These are phyloP conservation scores for Anethum foeniculum DNA, from an alignment of 140 eudicot genomes.

Conservation along the genomic window DNA sequence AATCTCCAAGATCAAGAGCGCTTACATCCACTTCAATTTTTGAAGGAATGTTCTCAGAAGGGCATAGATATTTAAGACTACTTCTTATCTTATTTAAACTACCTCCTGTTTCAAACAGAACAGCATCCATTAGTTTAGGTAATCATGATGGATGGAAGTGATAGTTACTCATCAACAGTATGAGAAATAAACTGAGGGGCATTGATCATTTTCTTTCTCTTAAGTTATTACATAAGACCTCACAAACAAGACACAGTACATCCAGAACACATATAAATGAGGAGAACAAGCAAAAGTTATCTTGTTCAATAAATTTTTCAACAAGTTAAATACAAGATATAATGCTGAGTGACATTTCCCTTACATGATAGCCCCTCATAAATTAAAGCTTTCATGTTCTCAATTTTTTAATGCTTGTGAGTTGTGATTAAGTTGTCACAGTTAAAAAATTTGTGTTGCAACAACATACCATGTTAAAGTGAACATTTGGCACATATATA, in stretches of 20 bases:
- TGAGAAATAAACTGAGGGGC: not conserved
- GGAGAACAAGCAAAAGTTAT: not conserved
- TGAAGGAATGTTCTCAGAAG: constrained; percentile 75
- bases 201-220: not conserved
- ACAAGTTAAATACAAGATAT: not conserved
- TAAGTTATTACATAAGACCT: not conserved
- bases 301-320: too few species aligned
- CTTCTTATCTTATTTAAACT: constrained; percentile 45
- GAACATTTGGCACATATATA: not conserved
- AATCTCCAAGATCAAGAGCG: constrained; percentile 75
- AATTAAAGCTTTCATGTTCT: not conserved
- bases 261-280: not conserved
- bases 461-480: not conserved
- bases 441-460: not conserved
- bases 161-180: not conserved
- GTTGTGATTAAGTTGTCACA: not conserved
- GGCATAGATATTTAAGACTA: constrained; percentile 64
- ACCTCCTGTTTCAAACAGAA: constrained; percentile 56
- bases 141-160: not conserved
- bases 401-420: not conserved
- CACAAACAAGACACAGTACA: not conserved
- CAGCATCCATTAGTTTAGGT: not conserved
- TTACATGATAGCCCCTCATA: not conserved
- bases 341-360: not conserved
- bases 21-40: constrained; percentile 85